Base-by-base conservation (phyloP, 2,329 filamentous ascomycete genomes). In the Stromatinia cepivora region DNA sequence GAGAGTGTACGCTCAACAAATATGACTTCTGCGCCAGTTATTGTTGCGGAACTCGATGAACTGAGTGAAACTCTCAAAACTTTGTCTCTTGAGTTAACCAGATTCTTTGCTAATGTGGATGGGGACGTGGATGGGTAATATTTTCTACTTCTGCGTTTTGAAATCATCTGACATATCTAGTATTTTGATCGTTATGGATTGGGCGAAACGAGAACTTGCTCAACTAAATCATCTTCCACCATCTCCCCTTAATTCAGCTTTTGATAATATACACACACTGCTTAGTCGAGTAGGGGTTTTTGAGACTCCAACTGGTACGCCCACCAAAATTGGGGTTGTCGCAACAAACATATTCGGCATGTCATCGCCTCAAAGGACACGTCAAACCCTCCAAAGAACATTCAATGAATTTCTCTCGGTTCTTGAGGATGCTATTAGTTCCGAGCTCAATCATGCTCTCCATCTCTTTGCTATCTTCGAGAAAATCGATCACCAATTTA, bases 141-240 rank as follows among this genome's bases (percentile, higher is more conserved):
- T 80, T 45, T 69, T 67, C 61, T 48, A 58, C 28, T 61, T 59
- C 64, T 25, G 4, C 67, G n/a, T 57, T 39, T 52, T 63, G 48
- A 62, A 59, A 36, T 57, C 62, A 71, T 69, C 75, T 77, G 63
- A 78, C 64, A 28, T 48, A 45, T 66, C 50, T 76, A 90, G 91
- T 71, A 97, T 97, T 74, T 85, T 98, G 48, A 90, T 95, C 71
- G 93, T 96, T 65, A 97, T 98, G 93, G 93, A 97, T 78, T 97
- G 94, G 94, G 92, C 93, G 20, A 91, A 91, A 77, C 89, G 93
- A 73, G 93, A 97, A 79, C 87, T 98, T 20, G 84, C 88, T 71
- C 88, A 89, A 58, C 82, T 95, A 69, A 86, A 88, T 71, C 83
- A 84, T 31, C 81, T 86, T 28, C 87, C 88, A 9, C 85, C 86